These are phyloP conservation scores for Linum usitatissimum DNA, from an alignment of 345 rosid species.

Conservation along the genomic window DNA sequence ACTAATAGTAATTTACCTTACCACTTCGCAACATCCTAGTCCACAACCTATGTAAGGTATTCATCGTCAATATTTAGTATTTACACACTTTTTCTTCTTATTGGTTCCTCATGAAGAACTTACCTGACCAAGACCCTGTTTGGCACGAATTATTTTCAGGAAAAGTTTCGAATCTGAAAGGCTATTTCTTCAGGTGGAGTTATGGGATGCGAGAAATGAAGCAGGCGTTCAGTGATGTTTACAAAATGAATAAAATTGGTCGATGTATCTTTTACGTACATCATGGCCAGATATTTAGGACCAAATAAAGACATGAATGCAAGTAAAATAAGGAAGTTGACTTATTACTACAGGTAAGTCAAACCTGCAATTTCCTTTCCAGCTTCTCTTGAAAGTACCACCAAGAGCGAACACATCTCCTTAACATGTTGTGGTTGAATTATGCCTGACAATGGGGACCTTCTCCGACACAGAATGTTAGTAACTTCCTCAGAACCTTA, in stretches of 20 bases:
- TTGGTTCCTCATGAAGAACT: too few species aligned
- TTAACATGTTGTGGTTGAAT: slow-evolving; percentile 42
- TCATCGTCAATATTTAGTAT: background rate
- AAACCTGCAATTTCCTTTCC: slow-evolving; percentile 38
- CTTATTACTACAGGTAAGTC: slow-evolving; percentile 8
- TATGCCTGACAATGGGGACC: slow-evolving; percentile 50
- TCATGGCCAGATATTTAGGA: slow-evolving; percentile 1
- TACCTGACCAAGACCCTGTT: background rate
- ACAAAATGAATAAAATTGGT: background rate
- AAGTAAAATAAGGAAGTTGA: slow-evolving; percentile 5
- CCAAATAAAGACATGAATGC: slow-evolving; percentile 5
- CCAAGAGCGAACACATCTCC: slow-evolving; percentile 53
- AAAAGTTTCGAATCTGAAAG: background rate
- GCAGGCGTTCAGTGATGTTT: background rate
- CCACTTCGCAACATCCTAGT: background rate
- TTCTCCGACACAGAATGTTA: slow-evolving; percentile 20
- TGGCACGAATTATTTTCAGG: background rate
- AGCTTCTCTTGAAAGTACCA: slow-evolving; percentile 36
- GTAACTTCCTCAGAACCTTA: slow-evolving; percentile 12
- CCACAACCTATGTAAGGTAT: background rate
- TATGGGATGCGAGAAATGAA: background rate
- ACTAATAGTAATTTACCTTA: background rate
- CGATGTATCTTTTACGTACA: background rate
- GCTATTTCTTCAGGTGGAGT: background rate
- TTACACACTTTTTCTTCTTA: background rate